These are phyloP conservation scores for Pichia ethanolica DNA, from an alignment of 805 yeast species.

Conservation along the genomic window DNA sequence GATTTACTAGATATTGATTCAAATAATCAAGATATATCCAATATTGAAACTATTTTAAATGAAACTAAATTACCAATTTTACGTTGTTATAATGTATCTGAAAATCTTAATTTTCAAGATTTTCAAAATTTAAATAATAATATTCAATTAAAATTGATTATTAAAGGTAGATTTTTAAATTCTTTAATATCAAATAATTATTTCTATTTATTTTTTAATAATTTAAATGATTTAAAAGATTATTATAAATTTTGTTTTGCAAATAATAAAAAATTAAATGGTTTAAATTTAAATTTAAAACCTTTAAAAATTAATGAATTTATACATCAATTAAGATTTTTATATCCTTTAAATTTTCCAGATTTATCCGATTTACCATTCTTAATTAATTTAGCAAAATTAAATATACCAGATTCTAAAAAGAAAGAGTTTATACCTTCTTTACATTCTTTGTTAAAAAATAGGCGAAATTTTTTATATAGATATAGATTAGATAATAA, in stretches of 20 bases:
- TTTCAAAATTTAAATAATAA: background rate
- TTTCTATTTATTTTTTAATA: constrained; percentile 47
- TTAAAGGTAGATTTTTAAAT: constrained; percentile 43
- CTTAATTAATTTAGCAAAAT: background rate
- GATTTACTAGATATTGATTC: too few species aligned
- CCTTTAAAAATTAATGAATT: constrained; percentile 27
- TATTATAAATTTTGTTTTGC: background rate
- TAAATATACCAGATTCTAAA: too few species aligned
- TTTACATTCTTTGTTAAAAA: too few species aligned
- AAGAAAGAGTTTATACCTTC: too few species aligned
- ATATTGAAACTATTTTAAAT: background rate
- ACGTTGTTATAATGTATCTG: background rate
- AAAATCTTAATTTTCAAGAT: background rate
- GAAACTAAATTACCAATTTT: background rate
- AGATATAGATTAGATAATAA: too few species aligned
- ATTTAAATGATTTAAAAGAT: constrained; percentile 17
- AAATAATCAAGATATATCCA: too few species aligned
- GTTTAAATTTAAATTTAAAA: constrained; percentile 35
- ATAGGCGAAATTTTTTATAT: too few species aligned
- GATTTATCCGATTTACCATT: constrained; percentile 12
- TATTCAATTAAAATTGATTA: constrained; percentile 17
- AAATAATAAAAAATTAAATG: constrained; percentile 17
- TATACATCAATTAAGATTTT: constrained; percentile 24
- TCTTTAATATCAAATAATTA: constrained; percentile 38
- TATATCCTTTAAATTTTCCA: constrained; percentile 18